Evolutionary conservation across 257 asterid species (phyloP).

Genomic region (Plantago elongata): DNA sequence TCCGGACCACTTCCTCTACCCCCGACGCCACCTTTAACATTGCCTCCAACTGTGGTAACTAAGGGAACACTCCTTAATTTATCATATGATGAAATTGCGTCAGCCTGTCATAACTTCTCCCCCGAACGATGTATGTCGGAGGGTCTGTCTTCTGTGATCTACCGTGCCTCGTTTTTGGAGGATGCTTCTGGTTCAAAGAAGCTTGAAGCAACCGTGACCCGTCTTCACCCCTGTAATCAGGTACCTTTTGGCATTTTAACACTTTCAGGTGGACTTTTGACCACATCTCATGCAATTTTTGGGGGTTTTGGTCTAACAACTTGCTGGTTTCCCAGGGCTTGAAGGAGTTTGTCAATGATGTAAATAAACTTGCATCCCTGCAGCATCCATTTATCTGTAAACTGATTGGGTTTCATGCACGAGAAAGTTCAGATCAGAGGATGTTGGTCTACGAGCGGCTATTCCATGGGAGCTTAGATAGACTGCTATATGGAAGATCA

Average conservation of each 20-base stretch:
- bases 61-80: constrained; percentile 52
- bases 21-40: constrained; percentile 26
- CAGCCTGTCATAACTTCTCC: constrained; percentile 90
- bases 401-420: constrained; percentile 85
- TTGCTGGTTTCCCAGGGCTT: constrained; percentile 48
- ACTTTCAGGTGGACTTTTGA: constrained; percentile 6
- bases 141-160: constrained; percentile 79
- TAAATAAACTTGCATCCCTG: constrained; percentile 68
- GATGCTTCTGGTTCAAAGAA: constrained; percentile 50
- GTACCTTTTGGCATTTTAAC: constrained; percentile 27
- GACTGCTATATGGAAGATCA: constrained; percentile 78
- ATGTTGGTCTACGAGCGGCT: constrained; percentile 89
- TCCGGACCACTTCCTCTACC: constrained; percentile 93
- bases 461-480: constrained; percentile 84
- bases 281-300: neutral
- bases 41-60: constrained; percentile 40
- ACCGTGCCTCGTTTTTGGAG: constrained; percentile 75
- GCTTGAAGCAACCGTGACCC: constrained; percentile 79
- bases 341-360: constrained; percentile 79
- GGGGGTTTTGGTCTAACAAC: constrained; percentile 7
- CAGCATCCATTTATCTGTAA: constrained; percentile 76
- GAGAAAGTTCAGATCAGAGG: constrained; percentile 70
- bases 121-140: constrained; percentile 91
- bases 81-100: constrained; percentile 69
- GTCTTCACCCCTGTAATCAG: constrained; percentile 77